phyloP scores from a whole-genome alignment of 1,284 basidiomycete genomes.

The Xanthoconium separans region DNA sequence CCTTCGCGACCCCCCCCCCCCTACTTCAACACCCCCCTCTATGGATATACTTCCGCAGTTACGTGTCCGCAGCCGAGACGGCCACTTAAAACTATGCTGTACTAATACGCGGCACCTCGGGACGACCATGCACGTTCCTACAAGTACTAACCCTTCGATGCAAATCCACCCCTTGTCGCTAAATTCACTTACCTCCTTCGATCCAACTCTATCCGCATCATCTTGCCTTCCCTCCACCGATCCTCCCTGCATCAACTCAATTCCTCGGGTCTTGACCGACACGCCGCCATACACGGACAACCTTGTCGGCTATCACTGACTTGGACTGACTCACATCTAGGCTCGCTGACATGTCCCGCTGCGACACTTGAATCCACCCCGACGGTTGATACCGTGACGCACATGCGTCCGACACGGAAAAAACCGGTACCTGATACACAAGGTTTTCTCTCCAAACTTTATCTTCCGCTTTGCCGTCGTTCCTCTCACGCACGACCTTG shows the following conservation, averaged over 20 bases:
- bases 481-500: constrained; percentile 17
- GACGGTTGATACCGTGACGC: constrained; percentile 3
- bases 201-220: too few species aligned
- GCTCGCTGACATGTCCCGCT: too few species aligned
- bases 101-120: background rate
- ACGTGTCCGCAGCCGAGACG: background rate
- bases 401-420: constrained; percentile 13
- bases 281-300: background rate
- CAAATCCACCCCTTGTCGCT: background rate
- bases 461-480: background rate
- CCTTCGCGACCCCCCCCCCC: too few species aligned
- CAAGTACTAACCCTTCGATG: background rate
- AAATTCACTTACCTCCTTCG: too few species aligned
- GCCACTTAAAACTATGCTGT: too few species aligned
- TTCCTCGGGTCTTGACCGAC: background rate
- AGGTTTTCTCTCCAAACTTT: background rate
- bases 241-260: too few species aligned
- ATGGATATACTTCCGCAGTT: background rate
- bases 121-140: background rate
- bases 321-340: too few species aligned
- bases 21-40: too few species aligned
- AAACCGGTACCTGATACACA: constrained; percentile 17
- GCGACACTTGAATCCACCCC: background rate
- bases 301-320: too few species aligned
- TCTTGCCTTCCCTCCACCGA: too few species aligned